Percentiles rank a stretch among this genome's conserved stretches.
Evolutionary conservation across 768 basidiomycete species (phyloP).

Genomic region (Boletus tomentosulus): DNA sequence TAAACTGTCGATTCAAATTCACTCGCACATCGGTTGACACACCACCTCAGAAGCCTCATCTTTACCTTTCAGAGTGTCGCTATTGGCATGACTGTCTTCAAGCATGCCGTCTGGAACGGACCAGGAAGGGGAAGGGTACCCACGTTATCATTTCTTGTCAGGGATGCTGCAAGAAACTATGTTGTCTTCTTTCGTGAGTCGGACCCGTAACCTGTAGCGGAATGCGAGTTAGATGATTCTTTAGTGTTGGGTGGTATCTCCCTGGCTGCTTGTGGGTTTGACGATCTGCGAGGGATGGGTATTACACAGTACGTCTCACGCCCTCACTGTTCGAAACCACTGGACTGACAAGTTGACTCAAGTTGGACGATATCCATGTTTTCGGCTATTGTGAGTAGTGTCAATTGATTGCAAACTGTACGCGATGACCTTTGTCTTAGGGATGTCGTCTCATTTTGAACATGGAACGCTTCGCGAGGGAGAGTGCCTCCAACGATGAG

Average conservation of each 20-base stretch:
- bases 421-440: neutral
- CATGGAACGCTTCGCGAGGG: conserved; percentile 16
- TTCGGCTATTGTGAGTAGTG: conserved; percentile 16
- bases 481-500: neutral
- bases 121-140: conserved; percentile 41
- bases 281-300: neutral
- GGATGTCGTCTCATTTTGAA: conserved; percentile 24
- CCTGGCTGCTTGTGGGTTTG: neutral
- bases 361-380: conserved; percentile 15
- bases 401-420: neutral
- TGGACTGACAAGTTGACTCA: conserved; percentile 1
- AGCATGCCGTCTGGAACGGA: conserved; percentile 33
- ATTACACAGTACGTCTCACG: conserved; percentile 4
- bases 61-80: conserved; percentile 36
- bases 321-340: neutral
- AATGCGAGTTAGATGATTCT: neutral
- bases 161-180: conserved; percentile 46
- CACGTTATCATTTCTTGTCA: conserved; percentile 37
- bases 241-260: conserved; percentile 3
- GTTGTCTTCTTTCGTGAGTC: conserved; percentile 36
- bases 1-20: conserved; percentile 12
- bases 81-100: conserved; percentile 36
- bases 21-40: neutral
- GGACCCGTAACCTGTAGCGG: neutral
- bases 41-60: conserved; percentile 5